Evolutionary conservation across 2,329 filamentous ascomycete genomes (phyloP).

Genomic region (Cladophialophora bantiana): DNA sequence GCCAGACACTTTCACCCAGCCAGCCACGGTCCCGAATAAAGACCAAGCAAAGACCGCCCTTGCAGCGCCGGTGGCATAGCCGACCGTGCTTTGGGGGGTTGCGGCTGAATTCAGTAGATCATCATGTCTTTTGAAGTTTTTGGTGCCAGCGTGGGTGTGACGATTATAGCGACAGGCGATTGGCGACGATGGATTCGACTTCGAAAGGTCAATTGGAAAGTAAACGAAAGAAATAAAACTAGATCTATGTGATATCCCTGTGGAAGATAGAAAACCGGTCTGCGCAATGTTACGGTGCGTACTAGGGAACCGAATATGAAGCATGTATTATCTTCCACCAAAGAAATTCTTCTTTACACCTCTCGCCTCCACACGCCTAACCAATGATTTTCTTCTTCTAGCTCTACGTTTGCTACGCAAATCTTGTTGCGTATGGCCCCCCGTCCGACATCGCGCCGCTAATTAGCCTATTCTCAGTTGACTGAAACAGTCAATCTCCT

Average conservation of each 20-base stretch:
- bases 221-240: not conserved
- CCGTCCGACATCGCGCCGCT: no score
- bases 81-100: not conserved
- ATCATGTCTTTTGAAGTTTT: not conserved
- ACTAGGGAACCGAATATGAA: not conserved
- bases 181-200: not conserved
- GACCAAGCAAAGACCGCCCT: slow-evolving; percentile 22
- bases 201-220: not conserved
- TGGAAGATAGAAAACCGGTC: not conserved
- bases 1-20: slow-evolving; percentile 64
- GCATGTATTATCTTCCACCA: not conserved
- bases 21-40: slow-evolving; percentile 44
- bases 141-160: not conserved
- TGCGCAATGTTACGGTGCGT: not conserved
- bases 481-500: no score
- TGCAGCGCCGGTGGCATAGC: slow-evolving; percentile 33
- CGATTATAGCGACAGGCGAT: slow-evolving; percentile 23
- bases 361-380: not conserved
- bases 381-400: not conserved
- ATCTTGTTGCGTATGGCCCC: no score
- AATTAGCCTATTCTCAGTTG: no score
- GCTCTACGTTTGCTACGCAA: no score
- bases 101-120: not conserved
- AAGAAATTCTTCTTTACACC: not conserved
- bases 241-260: slow-evolving; percentile 11